Percentiles rank a stretch among this genome's conserved stretches.
Evolutionary conservation across 345 rosid species (phyloP).

Genomic region (Kernera saxatilis): DNA sequence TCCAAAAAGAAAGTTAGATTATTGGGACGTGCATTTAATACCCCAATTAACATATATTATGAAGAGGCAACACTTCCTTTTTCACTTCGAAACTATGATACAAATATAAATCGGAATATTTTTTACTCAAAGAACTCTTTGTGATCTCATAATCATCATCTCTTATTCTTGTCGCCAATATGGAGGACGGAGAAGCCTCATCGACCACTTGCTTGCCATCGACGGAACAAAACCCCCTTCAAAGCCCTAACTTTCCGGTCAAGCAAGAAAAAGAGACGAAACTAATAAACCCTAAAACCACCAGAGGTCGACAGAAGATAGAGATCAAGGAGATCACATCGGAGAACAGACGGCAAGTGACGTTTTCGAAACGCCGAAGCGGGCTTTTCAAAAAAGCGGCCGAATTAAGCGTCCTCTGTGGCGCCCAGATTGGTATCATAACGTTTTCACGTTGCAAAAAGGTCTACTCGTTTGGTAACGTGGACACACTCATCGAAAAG

Average conservation of each 20-base stretch:
- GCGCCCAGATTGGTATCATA: constrained; percentile 27
- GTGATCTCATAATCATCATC: background rate
- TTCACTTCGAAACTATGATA: background rate
- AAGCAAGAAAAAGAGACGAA: constrained; percentile 4
- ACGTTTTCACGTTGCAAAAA: constrained; percentile 24
- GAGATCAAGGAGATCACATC: constrained; percentile 21
- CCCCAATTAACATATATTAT: constrained; percentile 13
- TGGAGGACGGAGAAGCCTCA: constrained; percentile 22
- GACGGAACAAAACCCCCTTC: background rate
- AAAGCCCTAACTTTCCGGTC: constrained; percentile 6
- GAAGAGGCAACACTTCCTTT: background rate
- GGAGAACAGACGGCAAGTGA: constrained; percentile 29
- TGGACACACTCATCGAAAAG: constrained; percentile 12
- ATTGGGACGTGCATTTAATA: constrained; percentile 14
- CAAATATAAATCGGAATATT: background rate
- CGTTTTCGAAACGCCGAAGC: constrained; percentile 30
- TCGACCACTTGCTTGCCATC: background rate
- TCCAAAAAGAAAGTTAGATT: background rate
- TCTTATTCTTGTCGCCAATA: background rate
- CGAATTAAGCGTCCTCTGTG: constrained; percentile 28
- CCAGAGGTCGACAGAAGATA: constrained; percentile 32
- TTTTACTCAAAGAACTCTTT: background rate
- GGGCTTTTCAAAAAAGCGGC: constrained; percentile 32
- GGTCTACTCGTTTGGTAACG: constrained; percentile 31
- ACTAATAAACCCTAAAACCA: constrained; percentile 12